Evolutionary conservation across 2,329 filamentous ascomycete species (phyloP).

Genomic region (Microdochium bolleyi): DNA sequence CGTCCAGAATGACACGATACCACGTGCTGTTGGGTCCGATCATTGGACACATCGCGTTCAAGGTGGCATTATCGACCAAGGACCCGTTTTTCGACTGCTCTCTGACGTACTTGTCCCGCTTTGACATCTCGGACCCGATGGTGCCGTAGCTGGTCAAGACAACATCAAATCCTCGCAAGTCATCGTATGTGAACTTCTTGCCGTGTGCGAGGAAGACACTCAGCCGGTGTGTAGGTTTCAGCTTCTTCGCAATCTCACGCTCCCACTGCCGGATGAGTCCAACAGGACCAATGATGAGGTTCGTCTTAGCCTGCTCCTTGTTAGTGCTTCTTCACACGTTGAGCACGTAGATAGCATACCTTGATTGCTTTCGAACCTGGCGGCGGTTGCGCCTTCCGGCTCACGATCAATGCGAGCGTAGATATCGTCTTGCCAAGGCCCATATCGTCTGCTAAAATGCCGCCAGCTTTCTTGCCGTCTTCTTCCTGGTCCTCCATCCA

Average conservation of each 20-base stretch:
- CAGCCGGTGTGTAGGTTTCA: conserved; percentile 51
- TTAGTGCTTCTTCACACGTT: conserved; percentile 1
- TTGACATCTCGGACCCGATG: conserved; percentile 58
- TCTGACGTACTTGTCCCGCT: conserved; percentile 44
- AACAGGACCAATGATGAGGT: conserved; percentile 75
- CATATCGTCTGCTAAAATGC: conserved; percentile 77
- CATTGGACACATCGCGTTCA: conserved; percentile 40
- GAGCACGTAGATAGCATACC: conserved; percentile 11
- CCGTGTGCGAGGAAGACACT: conserved; percentile 65
- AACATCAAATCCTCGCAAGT: conserved; percentile 60
- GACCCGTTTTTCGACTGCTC: conserved; percentile 32
- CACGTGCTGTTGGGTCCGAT: conserved; percentile 53
- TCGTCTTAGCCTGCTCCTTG: conserved; percentile 50
- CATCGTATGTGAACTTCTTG: conserved; percentile 50
- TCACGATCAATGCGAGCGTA: conserved; percentile 68
- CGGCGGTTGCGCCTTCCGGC: conserved; percentile 25
- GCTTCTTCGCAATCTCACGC: conserved; percentile 65
- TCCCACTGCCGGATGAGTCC: conserved; percentile 80
- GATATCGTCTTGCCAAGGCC: conserved; percentile 81
- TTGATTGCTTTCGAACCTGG: conserved; percentile 40
- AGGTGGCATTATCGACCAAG: conserved; percentile 26
- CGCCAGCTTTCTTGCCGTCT: conserved; percentile 64
- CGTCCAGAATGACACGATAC: conserved; percentile 68
- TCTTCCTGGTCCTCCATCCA: conserved; percentile 73
- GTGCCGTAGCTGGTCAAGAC: conserved; percentile 73